Evolutionary conservation across 441 rosid genomes (phyloP).

Genomic region (Pelargonium fulgidum): DNA sequence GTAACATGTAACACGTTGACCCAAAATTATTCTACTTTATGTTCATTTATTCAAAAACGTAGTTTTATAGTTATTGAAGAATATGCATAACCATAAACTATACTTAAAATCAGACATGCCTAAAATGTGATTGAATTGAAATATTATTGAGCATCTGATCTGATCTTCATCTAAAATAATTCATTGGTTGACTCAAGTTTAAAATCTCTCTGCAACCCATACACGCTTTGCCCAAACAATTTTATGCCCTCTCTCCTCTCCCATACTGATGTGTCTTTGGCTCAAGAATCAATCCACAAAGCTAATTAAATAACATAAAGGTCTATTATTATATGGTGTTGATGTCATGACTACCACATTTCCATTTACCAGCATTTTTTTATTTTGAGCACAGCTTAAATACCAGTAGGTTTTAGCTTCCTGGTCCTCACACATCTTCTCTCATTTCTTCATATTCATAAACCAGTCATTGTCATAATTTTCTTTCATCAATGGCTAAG

Average conservation of each 20-base stretch:
- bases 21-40: too few relatives aligned
- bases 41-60: too few relatives aligned
- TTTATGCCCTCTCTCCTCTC: not conserved
- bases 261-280: not conserved
- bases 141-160: not conserved
- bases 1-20: too few relatives aligned
- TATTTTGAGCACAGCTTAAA: not conserved
- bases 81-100: too few relatives aligned
- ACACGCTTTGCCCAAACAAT: too few relatives aligned
- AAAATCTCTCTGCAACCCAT: not conserved
- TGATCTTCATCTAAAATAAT: not conserved
- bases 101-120: not conserved
- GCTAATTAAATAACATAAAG: not conserved
- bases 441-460: not conserved
- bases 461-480: not conserved
- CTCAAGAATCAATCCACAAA: constrained; percentile 3
- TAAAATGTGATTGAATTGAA: not conserved
- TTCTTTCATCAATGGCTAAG: constrained; percentile 1
- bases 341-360: too few relatives aligned
- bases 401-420: not conserved
- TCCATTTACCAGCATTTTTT: not conserved
- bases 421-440: not conserved
- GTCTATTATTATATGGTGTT: too few relatives aligned
- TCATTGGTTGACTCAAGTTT: not conserved
- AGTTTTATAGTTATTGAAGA: too few relatives aligned